Evolutionary conservation across 2,329 filamentous ascomycete genomes (phyloP).

Genomic region (Thelonectria rubi): DNA sequence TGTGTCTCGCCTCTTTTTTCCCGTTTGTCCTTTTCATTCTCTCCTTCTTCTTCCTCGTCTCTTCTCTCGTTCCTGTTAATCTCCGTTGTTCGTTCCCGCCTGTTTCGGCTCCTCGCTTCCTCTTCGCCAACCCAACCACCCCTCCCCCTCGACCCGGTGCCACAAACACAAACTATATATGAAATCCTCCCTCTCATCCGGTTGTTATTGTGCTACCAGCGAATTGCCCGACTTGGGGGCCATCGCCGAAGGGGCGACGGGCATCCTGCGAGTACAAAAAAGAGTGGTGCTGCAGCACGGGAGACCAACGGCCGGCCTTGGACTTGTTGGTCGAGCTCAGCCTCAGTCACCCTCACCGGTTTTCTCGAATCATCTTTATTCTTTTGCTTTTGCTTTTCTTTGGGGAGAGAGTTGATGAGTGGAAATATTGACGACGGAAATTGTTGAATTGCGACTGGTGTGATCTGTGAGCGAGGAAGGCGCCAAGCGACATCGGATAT

Average conservation of each 20-base stretch:
- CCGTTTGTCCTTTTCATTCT: not conserved
- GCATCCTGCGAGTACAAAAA: not conserved
- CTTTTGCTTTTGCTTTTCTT: not conserved
- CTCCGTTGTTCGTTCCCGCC: not conserved
- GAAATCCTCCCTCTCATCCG: not conserved
- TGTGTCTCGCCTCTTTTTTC: not conserved
- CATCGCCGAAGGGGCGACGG: no score
- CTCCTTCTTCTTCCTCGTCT: not conserved
- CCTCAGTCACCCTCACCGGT: not conserved
- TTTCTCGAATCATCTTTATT: not conserved
- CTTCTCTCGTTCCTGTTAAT: not conserved
- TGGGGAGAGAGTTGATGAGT: not conserved
- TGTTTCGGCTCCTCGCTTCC: not conserved
- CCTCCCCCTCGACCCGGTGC: not conserved
- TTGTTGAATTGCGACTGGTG: no score
- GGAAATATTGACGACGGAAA: no score
- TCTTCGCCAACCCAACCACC: no score
- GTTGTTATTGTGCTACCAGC: no score
- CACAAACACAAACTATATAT: not conserved
- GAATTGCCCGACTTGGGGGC: no score
- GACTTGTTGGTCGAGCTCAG: slow-evolving; percentile 1
- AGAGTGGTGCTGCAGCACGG: not conserved
- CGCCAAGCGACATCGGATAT: no score
- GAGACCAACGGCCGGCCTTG: no score
- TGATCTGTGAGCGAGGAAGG: no score